Conservation (phyloP, 2,329 filamentous ascomycete species). For the Atkinsonella texensis region DNA sequence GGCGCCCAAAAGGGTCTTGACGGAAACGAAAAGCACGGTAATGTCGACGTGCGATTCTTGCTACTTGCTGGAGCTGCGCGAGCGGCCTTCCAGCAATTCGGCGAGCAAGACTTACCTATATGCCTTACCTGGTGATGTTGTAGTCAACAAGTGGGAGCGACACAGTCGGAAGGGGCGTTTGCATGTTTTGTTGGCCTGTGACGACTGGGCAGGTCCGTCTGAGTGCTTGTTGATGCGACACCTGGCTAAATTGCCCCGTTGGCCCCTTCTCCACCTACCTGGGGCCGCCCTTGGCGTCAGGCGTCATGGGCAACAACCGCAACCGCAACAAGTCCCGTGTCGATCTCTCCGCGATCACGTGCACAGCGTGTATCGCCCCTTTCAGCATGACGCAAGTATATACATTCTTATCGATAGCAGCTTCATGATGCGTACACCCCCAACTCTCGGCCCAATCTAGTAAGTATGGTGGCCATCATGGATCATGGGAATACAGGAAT, state of each 20-base stretch:
- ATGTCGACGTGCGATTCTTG: background rate
- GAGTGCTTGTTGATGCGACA: conserved; percentile 8
- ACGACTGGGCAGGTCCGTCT: conserved; percentile 4
- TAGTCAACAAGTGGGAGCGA: conserved; percentile 3
- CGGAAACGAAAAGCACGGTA: background rate
- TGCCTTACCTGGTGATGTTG: conserved; percentile 8
- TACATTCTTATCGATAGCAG: background rate
- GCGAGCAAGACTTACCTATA: conserved; percentile 10
- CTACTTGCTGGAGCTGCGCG: conserved; percentile 4
- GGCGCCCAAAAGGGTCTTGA: background rate
- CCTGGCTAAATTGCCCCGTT: background rate
- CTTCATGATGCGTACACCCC: background rate
- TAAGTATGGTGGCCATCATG: too few species aligned
- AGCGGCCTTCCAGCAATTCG: conserved; percentile 4
- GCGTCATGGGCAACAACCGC: conserved; percentile 11
- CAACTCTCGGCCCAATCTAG: too few species aligned
- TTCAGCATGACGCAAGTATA: too few species aligned
- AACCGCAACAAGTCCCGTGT: background rate
- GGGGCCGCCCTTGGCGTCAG: background rate
- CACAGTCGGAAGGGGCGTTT: conserved; percentile 6
- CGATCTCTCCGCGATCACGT: background rate
- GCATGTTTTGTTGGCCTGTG: conserved; percentile 19
- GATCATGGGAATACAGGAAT: too few species aligned
- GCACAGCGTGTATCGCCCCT: background rate
- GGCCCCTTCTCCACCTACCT: background rate